Evolutionary conservation across 106 monocot genomes (phyloP).

Genomic region (Dendrobium chrysotoxum): DNA sequence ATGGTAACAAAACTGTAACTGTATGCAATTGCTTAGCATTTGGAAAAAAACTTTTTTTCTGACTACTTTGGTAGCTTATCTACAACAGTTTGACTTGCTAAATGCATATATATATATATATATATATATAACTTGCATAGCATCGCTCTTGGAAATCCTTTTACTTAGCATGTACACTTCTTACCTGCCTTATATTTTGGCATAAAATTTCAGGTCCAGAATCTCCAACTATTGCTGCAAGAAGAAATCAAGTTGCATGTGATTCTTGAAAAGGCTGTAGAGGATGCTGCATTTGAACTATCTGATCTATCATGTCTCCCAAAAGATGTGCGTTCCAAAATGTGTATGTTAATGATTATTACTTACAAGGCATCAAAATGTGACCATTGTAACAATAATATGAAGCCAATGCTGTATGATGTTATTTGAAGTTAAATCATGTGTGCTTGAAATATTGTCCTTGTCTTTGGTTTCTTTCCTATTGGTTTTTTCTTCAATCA

Average conservation of each 20-base stretch:
- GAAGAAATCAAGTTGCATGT: slow-evolving; percentile 51
- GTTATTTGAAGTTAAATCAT: neutral
- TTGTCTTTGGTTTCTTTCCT: neutral
- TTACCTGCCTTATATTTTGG: neutral
- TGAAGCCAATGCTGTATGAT: neutral
- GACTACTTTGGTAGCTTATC: neutral
- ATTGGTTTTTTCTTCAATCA: neutral
- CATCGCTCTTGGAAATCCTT: neutral
- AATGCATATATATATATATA: neutral
- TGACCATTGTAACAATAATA: neutral
- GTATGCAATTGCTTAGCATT: neutral
- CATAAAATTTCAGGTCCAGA: slow-evolving; percentile 45
- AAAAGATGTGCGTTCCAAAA: slow-evolving; percentile 29
- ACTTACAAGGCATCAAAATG: neutral
- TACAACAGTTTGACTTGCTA: neutral
- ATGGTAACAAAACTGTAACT: too few species aligned
- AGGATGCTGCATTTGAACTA: slow-evolving; percentile 39
- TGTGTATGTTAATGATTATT: neutral
- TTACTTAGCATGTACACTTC: neutral
- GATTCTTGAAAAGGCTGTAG: slow-evolving; percentile 67
- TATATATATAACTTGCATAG: neutral
- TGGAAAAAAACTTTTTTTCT: neutral
- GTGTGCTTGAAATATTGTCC: neutral
- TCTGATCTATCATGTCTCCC: slow-evolving; percentile 50
- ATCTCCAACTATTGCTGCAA: slow-evolving; percentile 40